Base-by-base conservation (phyloP, 2,329 filamentous ascomycete species). In the Periconia sp. region DNA sequence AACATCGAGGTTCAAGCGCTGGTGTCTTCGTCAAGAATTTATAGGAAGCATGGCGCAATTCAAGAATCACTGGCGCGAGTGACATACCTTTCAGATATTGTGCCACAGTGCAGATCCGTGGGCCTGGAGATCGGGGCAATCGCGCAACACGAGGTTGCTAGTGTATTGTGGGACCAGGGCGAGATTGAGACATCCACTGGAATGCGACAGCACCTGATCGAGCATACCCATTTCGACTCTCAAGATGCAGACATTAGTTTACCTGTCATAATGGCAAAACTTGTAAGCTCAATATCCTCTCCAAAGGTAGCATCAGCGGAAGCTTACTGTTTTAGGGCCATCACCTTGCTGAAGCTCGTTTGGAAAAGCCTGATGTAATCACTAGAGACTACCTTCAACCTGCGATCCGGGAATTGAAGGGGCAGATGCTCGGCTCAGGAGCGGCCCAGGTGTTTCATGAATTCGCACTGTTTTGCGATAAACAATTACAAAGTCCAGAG, bases 401-500 rank as follows among this genome's bases (percentile, higher is more conserved):
- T 19, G 92, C 94, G 0, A 85, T 97, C 27, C 87, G 86, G 60
- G 90, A 95, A 66, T 79, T 99, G 8, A 88, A 85, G 63, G 86
- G 86, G 1, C 82, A 83, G 44, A 82, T 76, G 6, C 81, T 86
- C 49, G 89, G 89, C 1, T 80, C 82, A 43, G 90, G 93, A 55
- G 90, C 92, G 2, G 92, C 92, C 1, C 83, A 91, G 60, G 94
- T 97, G 1, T 97, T 92, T 65, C 92, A 97, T 69, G 91, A 96
- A 64, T 97, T 97, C 72, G 94, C 95, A 23, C 84, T 87, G 48
- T 99, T 99, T 70, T 99, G 95, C 66, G 93, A 99, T 70, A 87
- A 92, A 65, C 94, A 99, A 70, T 80, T 99, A 10, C 90, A 96
- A 64, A 93, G 93, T 66, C 84, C 88, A 1, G 91, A 96, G 62